Conservation (phyloP, 768 basidiomycete species). For the Pleurotus tuber-regium region DNA sequence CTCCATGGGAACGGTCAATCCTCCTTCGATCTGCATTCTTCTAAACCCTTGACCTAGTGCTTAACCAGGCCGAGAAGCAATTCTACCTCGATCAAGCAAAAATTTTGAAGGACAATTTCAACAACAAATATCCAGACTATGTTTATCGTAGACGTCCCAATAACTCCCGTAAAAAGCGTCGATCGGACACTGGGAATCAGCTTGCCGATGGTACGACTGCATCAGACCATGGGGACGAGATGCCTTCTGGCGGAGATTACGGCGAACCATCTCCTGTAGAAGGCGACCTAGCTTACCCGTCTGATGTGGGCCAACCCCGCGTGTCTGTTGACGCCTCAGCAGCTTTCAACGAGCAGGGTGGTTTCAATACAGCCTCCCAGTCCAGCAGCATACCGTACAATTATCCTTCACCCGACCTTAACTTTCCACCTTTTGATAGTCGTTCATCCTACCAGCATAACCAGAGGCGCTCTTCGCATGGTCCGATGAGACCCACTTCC, state of each 20-base stretch:
- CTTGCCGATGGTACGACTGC: constrained; percentile 24
- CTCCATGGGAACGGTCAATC: constrained; percentile 66
- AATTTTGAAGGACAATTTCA: constrained; percentile 82
- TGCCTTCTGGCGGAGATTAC: constrained; percentile 12
- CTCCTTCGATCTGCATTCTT: constrained; percentile 5
- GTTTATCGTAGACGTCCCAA: constrained; percentile 87
- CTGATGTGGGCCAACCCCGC: constrained; percentile 5
- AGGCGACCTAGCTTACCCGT: background rate
- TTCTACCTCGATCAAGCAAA: constrained; percentile 89
- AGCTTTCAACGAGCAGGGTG: background rate
- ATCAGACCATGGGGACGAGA: constrained; percentile 12
- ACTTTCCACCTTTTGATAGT: background rate
- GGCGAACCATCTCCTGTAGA: constrained; percentile 14
- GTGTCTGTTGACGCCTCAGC: background rate
- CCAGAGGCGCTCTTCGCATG: constrained; percentile 1
- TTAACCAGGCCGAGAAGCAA: constrained; percentile 68
- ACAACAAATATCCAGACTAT: constrained; percentile 84
- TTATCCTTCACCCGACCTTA: constrained; percentile 3
- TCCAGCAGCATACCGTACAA: constrained; percentile 4
- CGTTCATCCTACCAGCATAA: background rate
- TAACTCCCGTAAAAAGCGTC: constrained; percentile 68
- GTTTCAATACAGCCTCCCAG: background rate
- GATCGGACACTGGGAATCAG: constrained; percentile 30
- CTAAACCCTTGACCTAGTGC: background rate
- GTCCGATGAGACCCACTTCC: background rate